phyloP scores from a whole-genome alignment of 768 basidiomycete genomes.

The Tulasnella sp. region DNA sequence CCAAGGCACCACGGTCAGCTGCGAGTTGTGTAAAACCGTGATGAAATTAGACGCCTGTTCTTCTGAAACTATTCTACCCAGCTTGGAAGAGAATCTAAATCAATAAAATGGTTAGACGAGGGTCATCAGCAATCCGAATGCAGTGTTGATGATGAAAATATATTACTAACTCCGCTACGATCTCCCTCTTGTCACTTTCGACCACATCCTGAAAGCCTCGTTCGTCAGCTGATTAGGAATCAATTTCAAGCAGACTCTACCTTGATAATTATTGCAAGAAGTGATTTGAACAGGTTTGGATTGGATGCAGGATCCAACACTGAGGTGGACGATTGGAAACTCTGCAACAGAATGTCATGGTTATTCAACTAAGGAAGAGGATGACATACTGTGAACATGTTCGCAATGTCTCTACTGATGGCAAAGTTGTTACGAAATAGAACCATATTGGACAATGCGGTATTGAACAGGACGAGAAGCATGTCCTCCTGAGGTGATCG shows the following conservation, averaged over 20 bases:
- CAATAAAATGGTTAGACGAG: neutral
- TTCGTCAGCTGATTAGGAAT: neutral
- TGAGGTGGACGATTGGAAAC: conserved; percentile 20
- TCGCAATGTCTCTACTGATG: conserved; percentile 46
- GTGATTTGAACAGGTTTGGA: conserved; percentile 45
- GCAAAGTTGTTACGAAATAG: conserved; percentile 56
- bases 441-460: conserved; percentile 47
- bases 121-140: neutral
- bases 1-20: neutral
- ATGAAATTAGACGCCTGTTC: conserved; percentile 1
- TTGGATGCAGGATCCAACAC: conserved; percentile 46
- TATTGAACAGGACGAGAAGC: conserved; percentile 49
- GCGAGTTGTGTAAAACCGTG: neutral
- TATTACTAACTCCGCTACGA: conserved; percentile 39
- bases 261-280: conserved; percentile 51
- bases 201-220: conserved; percentile 39
- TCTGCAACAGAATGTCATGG: neutral
- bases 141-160: neutral
- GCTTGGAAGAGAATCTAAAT: neutral
- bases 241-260: conserved; percentile 20
- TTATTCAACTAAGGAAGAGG: conserved; percentile 22
- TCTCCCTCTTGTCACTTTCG: conserved; percentile 45
- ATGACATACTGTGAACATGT: conserved; percentile 37
- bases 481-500: conserved; percentile 51
- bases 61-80: neutral